These are phyloP conservation scores for Pyronema omphalodes DNA, from an alignment of 495 filamentous ascomycete species.

Conservation along the genomic window DNA sequence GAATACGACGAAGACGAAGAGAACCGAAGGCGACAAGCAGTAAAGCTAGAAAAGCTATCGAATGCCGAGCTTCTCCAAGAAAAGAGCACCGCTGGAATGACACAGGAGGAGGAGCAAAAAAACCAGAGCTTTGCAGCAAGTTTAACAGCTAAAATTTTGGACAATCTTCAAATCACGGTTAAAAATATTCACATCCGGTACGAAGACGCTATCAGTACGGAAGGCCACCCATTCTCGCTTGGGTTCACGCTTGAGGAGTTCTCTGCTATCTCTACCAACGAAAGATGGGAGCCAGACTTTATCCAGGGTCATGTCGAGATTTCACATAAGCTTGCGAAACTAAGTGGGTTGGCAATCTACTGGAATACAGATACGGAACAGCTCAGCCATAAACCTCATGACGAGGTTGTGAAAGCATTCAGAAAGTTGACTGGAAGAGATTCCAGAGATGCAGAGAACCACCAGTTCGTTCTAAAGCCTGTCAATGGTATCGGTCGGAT, in stretches of 20 bases:
- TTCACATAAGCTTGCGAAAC: conserved; percentile 79
- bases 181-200: conserved; percentile 97
- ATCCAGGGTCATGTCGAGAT: conserved; percentile 66
- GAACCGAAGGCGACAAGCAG: conserved; percentile 52
- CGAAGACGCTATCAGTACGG: conserved; percentile 89
- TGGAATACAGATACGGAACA: conserved; percentile 90
- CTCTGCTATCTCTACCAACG: conserved; percentile 87
- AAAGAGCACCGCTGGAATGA: conserved; percentile 78
- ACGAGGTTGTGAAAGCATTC: conserved; percentile 56
- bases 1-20: conserved; percentile 85
- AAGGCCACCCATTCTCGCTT: conserved; percentile 83
- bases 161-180: conserved; percentile 90
- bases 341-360: conserved; percentile 78
- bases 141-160: conserved; percentile 77
- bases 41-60: conserved; percentile 96
- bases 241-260: conserved; percentile 86
- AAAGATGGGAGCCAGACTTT: conserved; percentile 82
- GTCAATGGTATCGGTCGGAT: conserved; percentile 83
- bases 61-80: conserved; percentile 89
- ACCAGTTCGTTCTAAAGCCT: conserved; percentile 89
- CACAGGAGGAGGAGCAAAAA: conserved; percentile 80
- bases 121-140: conserved; percentile 94
- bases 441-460: conserved; percentile 34
- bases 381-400: conserved; percentile 54
- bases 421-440: conserved; percentile 38